Percentiles rank a stretch among this genome's conserved stretches.
Evolutionary conservation across 225 moss, liverwort and hornwort genomes (phyloP).

Genomic region (Pseudoscleropodium purum): DNA sequence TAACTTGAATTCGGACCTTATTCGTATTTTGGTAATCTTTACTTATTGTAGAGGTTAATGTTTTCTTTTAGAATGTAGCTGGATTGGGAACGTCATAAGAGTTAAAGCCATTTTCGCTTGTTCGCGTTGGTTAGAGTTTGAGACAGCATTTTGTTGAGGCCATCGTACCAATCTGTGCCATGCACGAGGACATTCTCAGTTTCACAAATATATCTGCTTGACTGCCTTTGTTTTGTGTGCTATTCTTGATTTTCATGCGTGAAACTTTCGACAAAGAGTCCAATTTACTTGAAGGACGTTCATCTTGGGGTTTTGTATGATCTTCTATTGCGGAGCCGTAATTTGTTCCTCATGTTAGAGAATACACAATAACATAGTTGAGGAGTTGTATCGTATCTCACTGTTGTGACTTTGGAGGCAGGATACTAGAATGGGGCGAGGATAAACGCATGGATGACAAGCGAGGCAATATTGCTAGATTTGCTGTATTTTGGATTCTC

Average conservation of each 20-base stretch:
- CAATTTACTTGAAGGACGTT: not conserved
- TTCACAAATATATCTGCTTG: not conserved
- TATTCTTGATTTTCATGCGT: not conserved
- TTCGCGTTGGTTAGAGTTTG: not conserved
- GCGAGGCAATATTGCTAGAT: slow-evolving; percentile 48
- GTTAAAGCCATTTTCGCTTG: not conserved
- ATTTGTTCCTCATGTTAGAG: not conserved
- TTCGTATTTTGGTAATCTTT: not conserved
- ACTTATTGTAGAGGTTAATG: not conserved
- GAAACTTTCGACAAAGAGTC: not conserved
- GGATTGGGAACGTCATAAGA: not conserved
- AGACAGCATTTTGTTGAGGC: not conserved
- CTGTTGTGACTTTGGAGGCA: slow-evolving; percentile 13
- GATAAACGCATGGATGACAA: slow-evolving; percentile 89
- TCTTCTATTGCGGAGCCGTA: not conserved
- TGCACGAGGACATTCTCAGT: not conserved
- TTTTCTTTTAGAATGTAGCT: not conserved
- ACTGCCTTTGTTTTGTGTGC: not conserved
- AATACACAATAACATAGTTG: not conserved
- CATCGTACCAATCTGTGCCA: not conserved
- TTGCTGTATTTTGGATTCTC: slow-evolving; percentile 73
- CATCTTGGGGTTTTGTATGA: not conserved
- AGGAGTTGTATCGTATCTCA: not conserved
- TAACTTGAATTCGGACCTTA: not conserved
- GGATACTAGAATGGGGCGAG: slow-evolving; percentile 86